Conservation (phyloP, 352 stramenopile genomes). For the Phytophthora cajani region DNA sequence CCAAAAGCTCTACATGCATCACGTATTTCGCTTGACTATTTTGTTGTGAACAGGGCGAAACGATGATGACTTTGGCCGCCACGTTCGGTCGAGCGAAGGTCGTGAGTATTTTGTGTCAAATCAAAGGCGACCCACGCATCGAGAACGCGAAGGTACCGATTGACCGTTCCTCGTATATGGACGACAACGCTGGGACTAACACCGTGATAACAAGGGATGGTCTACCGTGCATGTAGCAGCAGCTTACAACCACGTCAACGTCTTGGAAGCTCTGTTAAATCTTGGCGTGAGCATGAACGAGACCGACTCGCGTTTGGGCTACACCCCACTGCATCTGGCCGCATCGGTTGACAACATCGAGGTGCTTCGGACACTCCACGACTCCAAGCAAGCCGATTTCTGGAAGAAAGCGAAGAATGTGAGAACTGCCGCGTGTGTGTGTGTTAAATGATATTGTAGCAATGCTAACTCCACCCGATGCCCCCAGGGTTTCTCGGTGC, state of each 20-base stretch:
- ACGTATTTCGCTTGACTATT: background rate
- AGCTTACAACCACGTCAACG: slow-evolving; percentile 54
- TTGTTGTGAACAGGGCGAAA: slow-evolving; percentile 54
- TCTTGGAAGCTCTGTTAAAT: slow-evolving; percentile 54
- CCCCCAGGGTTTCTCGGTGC: slow-evolving; percentile 55
- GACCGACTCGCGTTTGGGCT: slow-evolving; percentile 53
- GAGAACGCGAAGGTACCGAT: slow-evolving; percentile 66
- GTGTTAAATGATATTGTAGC: no score
- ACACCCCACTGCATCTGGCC: slow-evolving; percentile 66
- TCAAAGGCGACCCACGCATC: slow-evolving; percentile 62
- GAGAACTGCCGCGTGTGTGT: background rate
- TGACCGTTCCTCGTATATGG: background rate
- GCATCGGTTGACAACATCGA: slow-evolving; percentile 61
- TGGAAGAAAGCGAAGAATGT: slow-evolving; percentile 56
- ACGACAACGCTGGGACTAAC: background rate
- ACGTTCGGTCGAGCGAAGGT: slow-evolving; percentile 55
- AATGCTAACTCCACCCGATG: background rate
- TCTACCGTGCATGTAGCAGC: slow-evolving; percentile 66
- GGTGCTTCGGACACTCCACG: slow-evolving; percentile 51
- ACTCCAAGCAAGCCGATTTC: slow-evolving; percentile 55
- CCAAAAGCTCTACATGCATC: background rate
- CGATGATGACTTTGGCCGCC: slow-evolving; percentile 73
- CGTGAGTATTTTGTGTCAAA: slow-evolving; percentile 67
- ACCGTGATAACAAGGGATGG: slow-evolving; percentile 45
- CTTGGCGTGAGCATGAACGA: slow-evolving; percentile 57